Conservation (phyloP, 192 early-diverging fungal species). For the Coemansia sp. region DNA sequence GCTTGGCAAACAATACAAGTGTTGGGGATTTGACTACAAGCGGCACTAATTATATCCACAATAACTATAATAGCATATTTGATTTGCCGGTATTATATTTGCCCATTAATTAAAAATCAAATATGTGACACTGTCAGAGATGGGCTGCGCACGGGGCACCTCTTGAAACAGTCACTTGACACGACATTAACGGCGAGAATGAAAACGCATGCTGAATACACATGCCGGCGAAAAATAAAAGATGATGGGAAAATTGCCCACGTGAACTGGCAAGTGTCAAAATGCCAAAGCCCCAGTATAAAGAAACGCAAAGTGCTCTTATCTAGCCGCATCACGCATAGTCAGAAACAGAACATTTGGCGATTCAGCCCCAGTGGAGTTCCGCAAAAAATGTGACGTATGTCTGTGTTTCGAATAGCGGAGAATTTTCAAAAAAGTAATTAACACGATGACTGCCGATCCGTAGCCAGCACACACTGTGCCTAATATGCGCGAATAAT, state of each 20-base stretch:
- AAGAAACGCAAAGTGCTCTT: background rate
- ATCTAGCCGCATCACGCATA: background rate
- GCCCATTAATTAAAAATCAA: background rate
- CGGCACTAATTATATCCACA: no score
- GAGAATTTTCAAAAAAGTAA: conserved; percentile 12
- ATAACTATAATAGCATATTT: no score
- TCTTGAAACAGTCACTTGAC: conserved; percentile 1
- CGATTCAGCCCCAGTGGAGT: background rate
- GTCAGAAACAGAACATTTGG: background rate
- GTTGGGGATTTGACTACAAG: no score
- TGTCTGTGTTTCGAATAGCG: background rate
- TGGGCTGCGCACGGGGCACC: background rate
- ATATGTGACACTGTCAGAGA: background rate
- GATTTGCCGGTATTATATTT: background rate
- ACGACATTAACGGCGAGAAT: background rate
- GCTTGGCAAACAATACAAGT: no score
- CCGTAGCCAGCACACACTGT: background rate
- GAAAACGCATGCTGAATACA: background rate
- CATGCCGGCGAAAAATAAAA: background rate
- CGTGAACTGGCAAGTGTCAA: background rate
- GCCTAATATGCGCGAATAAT: background rate
- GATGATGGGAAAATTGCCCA: background rate
- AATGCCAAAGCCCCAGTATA: background rate
- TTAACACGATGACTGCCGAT: background rate
- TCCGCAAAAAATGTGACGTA: background rate